These are phyloP conservation scores for Colletotrichum shisoi DNA, from an alignment of 2,329 filamentous ascomycete genomes.

Conservation along the genomic window DNA sequence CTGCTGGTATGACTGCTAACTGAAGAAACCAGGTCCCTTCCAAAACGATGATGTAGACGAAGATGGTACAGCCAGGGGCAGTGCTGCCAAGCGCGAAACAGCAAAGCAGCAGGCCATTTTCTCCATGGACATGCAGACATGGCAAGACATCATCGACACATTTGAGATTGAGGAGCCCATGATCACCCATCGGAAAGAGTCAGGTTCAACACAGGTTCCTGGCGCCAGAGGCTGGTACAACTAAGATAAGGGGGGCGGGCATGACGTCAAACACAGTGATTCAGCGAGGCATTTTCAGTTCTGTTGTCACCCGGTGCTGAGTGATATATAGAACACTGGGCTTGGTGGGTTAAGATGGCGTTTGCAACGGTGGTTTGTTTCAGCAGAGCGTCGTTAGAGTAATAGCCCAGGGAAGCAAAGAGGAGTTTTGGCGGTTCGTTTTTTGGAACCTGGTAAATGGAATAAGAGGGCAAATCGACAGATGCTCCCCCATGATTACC, in stretches of 20 bases:
- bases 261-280: conserved; percentile 3
- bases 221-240: conserved; percentile 73
- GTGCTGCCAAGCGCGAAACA: conserved; percentile 59
- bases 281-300: neutral
- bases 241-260: conserved; percentile 44
- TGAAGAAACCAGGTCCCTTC: conserved; percentile 45
- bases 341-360: neutral
- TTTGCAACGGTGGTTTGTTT: neutral
- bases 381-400: conserved; percentile 1
- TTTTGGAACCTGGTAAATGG: neutral
- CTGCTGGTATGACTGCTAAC: conserved; percentile 40
- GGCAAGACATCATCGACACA: conserved; percentile 77
- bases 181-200: conserved; percentile 80
- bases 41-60: conserved; percentile 57
- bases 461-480: neutral
- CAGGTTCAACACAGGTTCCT: conserved; percentile 55
- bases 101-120: conserved; percentile 86
- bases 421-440: neutral
- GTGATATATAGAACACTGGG: conserved; percentile 11
- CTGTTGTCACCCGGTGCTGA: neutral
- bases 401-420: neutral
- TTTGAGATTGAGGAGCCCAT: conserved; percentile 81
- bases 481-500: neutral
- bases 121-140: conserved; percentile 83
- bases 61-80: conserved; percentile 54